Evolutionary conservation across 164 flowering plant species (phyloP).

Genomic region (Cinnamomum chago): DNA sequence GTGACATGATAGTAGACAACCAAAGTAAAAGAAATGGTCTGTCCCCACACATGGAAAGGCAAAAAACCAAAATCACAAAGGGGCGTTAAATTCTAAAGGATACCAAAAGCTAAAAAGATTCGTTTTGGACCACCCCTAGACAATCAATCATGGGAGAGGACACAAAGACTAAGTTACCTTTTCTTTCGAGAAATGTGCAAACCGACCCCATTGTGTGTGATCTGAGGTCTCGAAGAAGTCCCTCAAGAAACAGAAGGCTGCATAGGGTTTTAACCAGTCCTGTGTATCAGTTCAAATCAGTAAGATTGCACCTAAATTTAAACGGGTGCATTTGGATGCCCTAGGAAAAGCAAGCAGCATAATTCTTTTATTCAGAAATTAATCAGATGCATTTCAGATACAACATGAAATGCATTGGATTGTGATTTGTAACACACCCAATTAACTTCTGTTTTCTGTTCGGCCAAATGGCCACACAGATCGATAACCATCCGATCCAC

Average conservation of each 20-base stretch:
- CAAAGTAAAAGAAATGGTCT: background rate
- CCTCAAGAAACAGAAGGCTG: constrained; percentile 89
- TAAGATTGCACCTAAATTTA: background rate
- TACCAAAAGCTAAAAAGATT: background rate
- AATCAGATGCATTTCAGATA: background rate
- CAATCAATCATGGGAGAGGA: background rate
- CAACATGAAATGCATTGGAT: background rate
- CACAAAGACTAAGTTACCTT: constrained; percentile 40
- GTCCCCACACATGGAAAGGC: background rate
- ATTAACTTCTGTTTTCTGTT: background rate
- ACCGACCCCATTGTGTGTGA: constrained; percentile 96
- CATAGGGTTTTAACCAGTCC: constrained; percentile 99
- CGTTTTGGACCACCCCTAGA: background rate
- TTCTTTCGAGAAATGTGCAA: constrained; percentile 58
- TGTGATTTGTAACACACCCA: background rate
- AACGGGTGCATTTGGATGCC: background rate
- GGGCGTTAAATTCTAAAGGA: too few relatives aligned
- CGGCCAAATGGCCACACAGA: background rate
- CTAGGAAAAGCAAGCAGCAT: background rate
- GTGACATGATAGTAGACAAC: background rate
- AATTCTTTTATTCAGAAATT: background rate
- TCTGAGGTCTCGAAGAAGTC: constrained; percentile 98
- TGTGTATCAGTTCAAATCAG: constrained; percentile 21
- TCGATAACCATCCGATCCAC: background rate
- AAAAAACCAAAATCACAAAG: background rate